Evolutionary conservation across 1,139 yeast genomes (phyloP), one percentile per base, ranked within the genome.

Genomic region (Pichia cactophila): DNA sequence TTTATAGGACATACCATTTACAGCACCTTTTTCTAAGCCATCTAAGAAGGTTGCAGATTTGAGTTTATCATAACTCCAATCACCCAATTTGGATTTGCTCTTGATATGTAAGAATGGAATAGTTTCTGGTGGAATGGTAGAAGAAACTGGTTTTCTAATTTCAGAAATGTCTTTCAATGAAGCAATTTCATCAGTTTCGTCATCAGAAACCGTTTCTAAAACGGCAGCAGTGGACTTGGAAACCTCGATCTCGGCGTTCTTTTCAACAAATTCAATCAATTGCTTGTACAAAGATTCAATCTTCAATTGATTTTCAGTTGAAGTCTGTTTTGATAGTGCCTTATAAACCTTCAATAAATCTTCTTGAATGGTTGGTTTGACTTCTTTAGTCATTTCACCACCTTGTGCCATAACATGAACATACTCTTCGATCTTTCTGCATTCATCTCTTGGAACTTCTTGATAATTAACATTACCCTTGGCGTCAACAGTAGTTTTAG

Each of bases 341-440:
- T 83, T 81, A 77, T 88, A 89, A 56, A 88, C 86, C 65, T 83
- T 80, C 45, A 89, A 81, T 66, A 89, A 78, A 69, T 88, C 96
- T 65, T 88, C 92, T 60, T 81, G 81, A 62, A 86, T 83, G 47
- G 95, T 79, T 62, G 92, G 88, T 65, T 81, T 81, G 36, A 69
- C 64, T 53, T 70, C 73, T 61, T 75, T 81, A 56, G 97, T 87
- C 66, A 87, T 72, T 58, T 81, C 81, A 61, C 96, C 92, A 71
- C 98, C 98, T 64, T 81, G 83, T 49, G 97, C 96, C 97, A 92
- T 90, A 69, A 88, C 96, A 65, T 82, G 80, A 58, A 92, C 97
- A 65, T 92, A 92, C 68, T 90, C 95, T 71, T 94, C 97, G 57
- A 92, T 80, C 69, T 92, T 92, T 72, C 97, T 83, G 57, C 90